A percentile compares a stretch with the other conserved stretches of the same genome.
Conservation (phyloP, 768 basidiomycete species). For the Xerocomus potaroensis region DNA sequence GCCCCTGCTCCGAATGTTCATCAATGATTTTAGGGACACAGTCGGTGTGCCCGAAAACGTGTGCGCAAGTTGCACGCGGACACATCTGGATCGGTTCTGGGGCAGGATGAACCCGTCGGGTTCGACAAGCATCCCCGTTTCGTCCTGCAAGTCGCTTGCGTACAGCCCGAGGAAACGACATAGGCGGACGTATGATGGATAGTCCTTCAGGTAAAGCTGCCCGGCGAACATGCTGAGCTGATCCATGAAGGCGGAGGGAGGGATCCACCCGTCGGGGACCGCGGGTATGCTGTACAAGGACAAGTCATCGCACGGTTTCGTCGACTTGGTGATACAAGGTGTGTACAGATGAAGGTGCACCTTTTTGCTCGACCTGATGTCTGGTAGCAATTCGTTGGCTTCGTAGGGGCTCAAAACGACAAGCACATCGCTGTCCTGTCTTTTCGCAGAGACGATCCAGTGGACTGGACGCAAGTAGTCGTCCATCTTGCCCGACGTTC, state of each 20-base stretch:
- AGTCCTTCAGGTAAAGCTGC: slow-evolving; percentile 38
- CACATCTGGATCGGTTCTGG: slow-evolving; percentile 2
- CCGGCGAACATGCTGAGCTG: slow-evolving; percentile 44
- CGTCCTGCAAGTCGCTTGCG: slow-evolving; percentile 41
- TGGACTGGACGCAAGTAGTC: slow-evolving; percentile 37
- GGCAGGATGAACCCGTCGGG: slow-evolving; percentile 20
- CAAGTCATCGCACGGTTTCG: slow-evolving; percentile 35
- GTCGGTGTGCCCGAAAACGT: too few relatives aligned
- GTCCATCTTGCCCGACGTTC: slow-evolving; percentile 13
- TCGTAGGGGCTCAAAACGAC: slow-evolving; percentile 41
- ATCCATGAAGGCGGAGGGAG: slow-evolving; percentile 11
- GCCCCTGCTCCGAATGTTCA: too few relatives aligned
- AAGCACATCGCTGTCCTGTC: slow-evolving; percentile 25
- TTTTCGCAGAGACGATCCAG: slow-evolving; percentile 39
- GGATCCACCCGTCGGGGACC: slow-evolving; percentile 14
- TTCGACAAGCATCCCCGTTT: slow-evolving; percentile 35
- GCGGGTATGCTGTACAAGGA: slow-evolving; percentile 18
- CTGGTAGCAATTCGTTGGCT: slow-evolving; percentile 34
- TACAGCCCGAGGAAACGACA: slow-evolving; percentile 36
- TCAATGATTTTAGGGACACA: too few relatives aligned
- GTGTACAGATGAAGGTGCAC: slow-evolving; percentile 42
- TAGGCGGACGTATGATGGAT: slow-evolving; percentile 29
- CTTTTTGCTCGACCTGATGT: slow-evolving; percentile 28
- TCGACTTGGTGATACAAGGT: slow-evolving; percentile 31
- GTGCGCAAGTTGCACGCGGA: neutral